These are phyloP conservation scores for Ichthyophthirius multifiliis DNA, from an alignment of 169 alveolate species.

Conservation along the genomic window DNA sequence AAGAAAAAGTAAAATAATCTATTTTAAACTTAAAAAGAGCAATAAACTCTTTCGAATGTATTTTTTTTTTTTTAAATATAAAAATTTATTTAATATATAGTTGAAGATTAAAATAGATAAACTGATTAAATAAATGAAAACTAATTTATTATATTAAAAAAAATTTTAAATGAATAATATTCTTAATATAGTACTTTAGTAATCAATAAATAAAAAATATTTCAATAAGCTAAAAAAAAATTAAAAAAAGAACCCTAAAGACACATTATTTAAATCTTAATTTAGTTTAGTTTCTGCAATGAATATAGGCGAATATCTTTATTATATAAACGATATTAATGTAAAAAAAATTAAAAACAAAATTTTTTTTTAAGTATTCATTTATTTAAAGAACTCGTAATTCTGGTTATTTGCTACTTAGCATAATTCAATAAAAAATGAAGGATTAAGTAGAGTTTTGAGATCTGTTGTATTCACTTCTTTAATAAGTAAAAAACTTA, in stretches of 20 bases:
- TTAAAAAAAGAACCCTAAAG: not conserved
- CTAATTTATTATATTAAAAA: not conserved
- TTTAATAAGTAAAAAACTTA: not conserved
- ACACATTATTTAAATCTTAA: not conserved
- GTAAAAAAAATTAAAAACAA: not conserved
- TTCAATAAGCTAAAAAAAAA: not conserved
- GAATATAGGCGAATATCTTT: conserved; percentile 13
- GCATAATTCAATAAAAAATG: not conserved
- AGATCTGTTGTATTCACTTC: conserved; percentile 1
- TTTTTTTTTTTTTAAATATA: not conserved
- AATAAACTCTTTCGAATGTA: conserved; percentile 2
- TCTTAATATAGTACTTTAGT: not conserved
- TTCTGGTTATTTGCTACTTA: not conserved
- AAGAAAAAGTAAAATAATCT: not conserved
- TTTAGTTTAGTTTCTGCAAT: not conserved
- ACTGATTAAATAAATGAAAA: not conserved
- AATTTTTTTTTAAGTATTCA: no score
- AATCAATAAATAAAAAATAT: not conserved
- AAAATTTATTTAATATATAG: not conserved
- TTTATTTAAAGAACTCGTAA: not conserved
- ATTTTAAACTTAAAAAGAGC: not conserved
- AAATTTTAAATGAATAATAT: not conserved
- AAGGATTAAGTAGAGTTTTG: not conserved
- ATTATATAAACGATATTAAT: not conserved
- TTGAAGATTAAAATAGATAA: conserved; percentile 15